Percentiles rank a stretch among this genome's conserved stretches.
Conservation (phyloP, 2,329 filamentous ascomycete species). For the Colletotrichum liriopes region DNA sequence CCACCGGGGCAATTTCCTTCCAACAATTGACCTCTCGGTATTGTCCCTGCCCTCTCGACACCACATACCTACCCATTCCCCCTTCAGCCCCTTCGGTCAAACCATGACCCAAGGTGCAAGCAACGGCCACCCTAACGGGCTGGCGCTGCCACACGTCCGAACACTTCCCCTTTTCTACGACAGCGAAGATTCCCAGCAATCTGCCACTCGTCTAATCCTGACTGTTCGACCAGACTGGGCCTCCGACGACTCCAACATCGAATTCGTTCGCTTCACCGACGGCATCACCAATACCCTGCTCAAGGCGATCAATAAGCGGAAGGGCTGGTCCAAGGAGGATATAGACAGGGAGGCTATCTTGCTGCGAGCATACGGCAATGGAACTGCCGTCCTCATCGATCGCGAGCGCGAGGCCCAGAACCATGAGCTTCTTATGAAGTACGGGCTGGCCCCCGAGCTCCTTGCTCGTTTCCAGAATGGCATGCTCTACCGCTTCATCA, state of each 20-base stretch:
- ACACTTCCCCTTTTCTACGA: conserved; percentile 86
- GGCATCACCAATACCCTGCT: conserved; percentile 97
- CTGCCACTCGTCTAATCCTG: conserved; percentile 84
- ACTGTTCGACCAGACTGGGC: conserved; percentile 89
- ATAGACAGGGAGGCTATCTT: conserved; percentile 89
- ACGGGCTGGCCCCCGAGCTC: conserved; percentile 87
- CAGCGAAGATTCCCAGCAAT: conserved; percentile 81
- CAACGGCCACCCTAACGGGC: conserved; percentile 53
- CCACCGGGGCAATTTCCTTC: conserved; percentile 5
- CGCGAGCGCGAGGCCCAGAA: conserved; percentile 85
- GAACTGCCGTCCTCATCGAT: conserved; percentile 96
- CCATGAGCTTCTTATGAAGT: conserved; percentile 88
- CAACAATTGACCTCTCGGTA: conserved; percentile 34
- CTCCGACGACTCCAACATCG: conserved; percentile 79
- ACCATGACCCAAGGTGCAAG: conserved; percentile 43
- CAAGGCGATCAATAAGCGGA: conserved; percentile 79
- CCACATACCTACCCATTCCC: neutral
- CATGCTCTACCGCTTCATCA: conserved; percentile 93
- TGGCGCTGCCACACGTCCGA: conserved; percentile 63
- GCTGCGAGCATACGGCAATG: conserved; percentile 93
- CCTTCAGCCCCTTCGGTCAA: conserved; percentile 13
- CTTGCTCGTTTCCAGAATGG: conserved; percentile 96
- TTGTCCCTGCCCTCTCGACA: conserved; percentile 34
- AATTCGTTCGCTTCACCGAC: conserved; percentile 94
- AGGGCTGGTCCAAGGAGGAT: conserved; percentile 80